These are phyloP conservation scores for Lactarius akahatsu DNA, from an alignment of 768 basidiomycete species.

Conservation along the genomic window DNA sequence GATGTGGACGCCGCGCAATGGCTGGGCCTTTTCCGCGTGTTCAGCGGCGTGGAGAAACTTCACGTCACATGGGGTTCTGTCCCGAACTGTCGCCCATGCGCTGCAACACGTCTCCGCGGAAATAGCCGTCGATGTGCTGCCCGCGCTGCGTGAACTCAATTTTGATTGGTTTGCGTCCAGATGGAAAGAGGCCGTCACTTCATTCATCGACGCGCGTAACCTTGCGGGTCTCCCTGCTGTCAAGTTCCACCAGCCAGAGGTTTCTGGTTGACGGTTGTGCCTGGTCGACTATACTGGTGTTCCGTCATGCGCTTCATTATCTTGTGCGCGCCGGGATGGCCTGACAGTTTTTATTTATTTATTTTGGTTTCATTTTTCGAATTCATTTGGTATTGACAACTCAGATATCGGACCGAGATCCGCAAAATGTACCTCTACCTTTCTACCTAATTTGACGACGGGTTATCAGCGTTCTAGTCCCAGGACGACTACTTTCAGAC, in stretches of 20 bases:
- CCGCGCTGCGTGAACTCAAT: constrained; percentile 11
- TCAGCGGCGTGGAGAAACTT: constrained; percentile 8
- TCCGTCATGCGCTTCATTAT: neutral
- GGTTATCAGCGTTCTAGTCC: neutral
- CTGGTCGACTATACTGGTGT: neutral
- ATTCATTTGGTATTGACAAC: neutral
- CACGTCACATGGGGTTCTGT: constrained; percentile 1
- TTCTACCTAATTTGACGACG: neutral
- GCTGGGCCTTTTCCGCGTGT: constrained; percentile 5
- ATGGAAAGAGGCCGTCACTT: constrained; percentile 9
- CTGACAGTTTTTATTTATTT: neutral
- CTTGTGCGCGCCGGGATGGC: neutral
- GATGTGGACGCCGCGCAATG: constrained; percentile 1
- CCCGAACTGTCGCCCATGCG: constrained; percentile 10
- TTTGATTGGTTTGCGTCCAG: constrained; percentile 11
- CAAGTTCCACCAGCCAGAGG: constrained; percentile 5
- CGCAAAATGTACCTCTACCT: neutral
- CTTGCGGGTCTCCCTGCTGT: neutral
- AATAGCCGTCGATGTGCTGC: neutral
- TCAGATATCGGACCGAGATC: too few relatives aligned
- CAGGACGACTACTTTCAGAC: too few relatives aligned
- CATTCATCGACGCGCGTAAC: neutral
- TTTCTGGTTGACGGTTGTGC: neutral
- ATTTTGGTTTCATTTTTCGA: neutral
- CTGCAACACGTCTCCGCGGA: constrained; percentile 1